Evolutionary conservation across 2,329 filamentous ascomycete species (phyloP), one percentile per base, ranked within the genome.

Genomic region (Trichoderma gracile): DNA sequence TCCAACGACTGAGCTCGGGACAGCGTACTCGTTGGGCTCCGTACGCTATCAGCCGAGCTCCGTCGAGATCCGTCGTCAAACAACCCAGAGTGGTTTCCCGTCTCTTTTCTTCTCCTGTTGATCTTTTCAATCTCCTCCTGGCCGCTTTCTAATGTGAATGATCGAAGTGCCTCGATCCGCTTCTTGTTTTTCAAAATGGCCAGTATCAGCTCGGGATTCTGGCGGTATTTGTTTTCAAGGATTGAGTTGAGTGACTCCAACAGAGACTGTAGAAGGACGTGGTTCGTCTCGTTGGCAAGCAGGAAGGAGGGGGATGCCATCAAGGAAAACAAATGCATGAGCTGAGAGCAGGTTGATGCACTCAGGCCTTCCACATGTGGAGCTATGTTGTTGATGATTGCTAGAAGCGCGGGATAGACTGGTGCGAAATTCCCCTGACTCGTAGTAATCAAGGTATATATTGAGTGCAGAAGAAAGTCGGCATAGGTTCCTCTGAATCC

Each of bases 261-360:
- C 27, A 98, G 78, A 0, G 93, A 93, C 55, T 87, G 85, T 7
- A 99, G 81, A 5, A 98, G 84, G 38, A 82, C 80, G 73, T 98
- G 91, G 69, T 99, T 99, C 43, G 86, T 90, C 65, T 99, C 95
- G 71, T 97, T 98, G 8, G 92, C 92, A 19, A 98, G 81, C 10
- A 99, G 80, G 74, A 98, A 99, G 38, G 91, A 92, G 0, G 95
- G 94, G 0, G 93, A 91, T 9, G 94, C 96, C 91, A 98, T 96
- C 40, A 91, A 95, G 5, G 88, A 86, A 74, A 96, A 96, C 0
- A 98, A 81, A 71, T 97, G 93, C 69, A 98, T 82, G 33, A 98
- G 79, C 74, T 93, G 96, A 2, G 89, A 87, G 73, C 91, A 91
- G 17, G 92, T 88, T 3, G 88, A 84, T 4, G 87, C 81, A 57